Evolutionary conservation across 768 basidiomycete species (phyloP).

Genomic region (Trametes maxima): DNA sequence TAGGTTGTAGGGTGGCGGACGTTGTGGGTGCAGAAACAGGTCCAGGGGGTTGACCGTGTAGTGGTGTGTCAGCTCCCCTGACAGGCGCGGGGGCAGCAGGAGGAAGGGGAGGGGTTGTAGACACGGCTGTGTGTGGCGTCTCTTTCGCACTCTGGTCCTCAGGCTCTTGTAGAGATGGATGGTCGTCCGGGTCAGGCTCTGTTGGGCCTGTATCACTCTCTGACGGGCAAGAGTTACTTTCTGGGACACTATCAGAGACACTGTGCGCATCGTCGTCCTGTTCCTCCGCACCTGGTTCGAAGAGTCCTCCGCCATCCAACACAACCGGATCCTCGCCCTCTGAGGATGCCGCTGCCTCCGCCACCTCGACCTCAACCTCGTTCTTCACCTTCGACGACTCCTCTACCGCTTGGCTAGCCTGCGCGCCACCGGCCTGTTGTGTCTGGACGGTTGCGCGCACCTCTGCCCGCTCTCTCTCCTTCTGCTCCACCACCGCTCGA

Average conservation of each 20-base stretch:
- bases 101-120: neutral
- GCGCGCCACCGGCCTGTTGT: neutral
- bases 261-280: conserved; percentile 4
- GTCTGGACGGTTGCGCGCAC: neutral
- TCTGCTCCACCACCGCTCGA: conserved; percentile 18
- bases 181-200: conserved; percentile 3
- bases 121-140: neutral
- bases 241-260: conserved; percentile 10
- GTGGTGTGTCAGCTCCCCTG: too few species aligned
- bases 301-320: neutral
- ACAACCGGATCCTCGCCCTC: neutral
- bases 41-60: too few species aligned
- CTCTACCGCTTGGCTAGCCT: neutral
- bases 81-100: too few species aligned
- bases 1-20: neutral
- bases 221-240: conserved; percentile 11
- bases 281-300: conserved; percentile 1
- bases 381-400: neutral
- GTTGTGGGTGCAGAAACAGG: too few species aligned
- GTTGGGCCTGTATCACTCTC: conserved; percentile 10
- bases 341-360: conserved; percentile 6
- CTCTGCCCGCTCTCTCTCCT: conserved; percentile 7
- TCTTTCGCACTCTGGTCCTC: neutral
- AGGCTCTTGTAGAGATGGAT: neutral
- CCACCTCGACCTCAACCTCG: conserved; percentile 1